Conservation (phyloP, 345 rosid species). For the Lepidium sativum region DNA sequence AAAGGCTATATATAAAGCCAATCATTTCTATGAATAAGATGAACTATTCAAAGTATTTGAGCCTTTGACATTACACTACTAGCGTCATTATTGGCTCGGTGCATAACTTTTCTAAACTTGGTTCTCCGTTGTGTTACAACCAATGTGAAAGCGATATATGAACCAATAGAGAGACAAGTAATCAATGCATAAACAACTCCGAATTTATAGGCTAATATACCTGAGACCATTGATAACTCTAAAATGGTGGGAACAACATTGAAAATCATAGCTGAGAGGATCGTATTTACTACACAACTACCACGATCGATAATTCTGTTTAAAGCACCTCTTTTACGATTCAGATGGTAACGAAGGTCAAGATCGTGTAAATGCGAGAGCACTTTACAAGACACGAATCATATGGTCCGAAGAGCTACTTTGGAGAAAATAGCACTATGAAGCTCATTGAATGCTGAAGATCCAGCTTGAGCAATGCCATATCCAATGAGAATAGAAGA, state of each 20-base stretch:
- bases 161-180: constrained; percentile 73
- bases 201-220: constrained; percentile 84
- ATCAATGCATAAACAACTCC: constrained; percentile 82
- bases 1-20: no score
- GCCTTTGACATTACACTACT: no score
- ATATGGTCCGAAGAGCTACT: constrained; percentile 75
- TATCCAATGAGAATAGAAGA: constrained; percentile 71
- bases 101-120: constrained; percentile 78
- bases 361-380: constrained; percentile 82
- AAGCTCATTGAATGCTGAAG: constrained; percentile 85
- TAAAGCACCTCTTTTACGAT: constrained; percentile 93
- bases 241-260: constrained; percentile 81
- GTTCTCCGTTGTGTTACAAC: constrained; percentile 90
- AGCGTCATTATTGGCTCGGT: constrained; percentile 91
- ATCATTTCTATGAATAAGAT: no score
- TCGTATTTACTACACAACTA: constrained; percentile 83
- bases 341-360: constrained; percentile 81
- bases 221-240: constrained; percentile 90
- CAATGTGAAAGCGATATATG: constrained; percentile 70
- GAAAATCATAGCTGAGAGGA: constrained; percentile 85
- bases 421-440: constrained; percentile 86
- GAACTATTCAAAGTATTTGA: no score
- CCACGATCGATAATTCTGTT: constrained; percentile 92
- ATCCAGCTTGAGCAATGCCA: constrained; percentile 74
- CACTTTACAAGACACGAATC: constrained; percentile 77